A percentile compares a stretch with the other conserved stretches of the same genome.
These are phyloP conservation scores for Claviceps sorghi DNA, from an alignment of 2,329 filamentous ascomycete genomes.

Conservation along the genomic window DNA sequence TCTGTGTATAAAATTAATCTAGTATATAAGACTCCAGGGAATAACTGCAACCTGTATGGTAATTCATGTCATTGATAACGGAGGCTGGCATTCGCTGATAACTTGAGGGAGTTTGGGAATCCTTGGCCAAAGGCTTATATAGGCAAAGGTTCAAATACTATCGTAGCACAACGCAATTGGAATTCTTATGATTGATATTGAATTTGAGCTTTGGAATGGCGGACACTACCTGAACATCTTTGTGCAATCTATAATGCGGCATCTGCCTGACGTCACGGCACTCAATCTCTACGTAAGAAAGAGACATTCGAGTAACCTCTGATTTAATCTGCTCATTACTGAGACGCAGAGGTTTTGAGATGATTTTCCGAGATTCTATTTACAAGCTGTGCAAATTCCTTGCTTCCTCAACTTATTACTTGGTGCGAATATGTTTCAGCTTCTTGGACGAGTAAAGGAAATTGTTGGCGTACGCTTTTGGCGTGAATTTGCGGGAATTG, in stretches of 20 bases:
- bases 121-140: not conserved
- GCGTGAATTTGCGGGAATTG: slow-evolving; percentile 68
- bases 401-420: slow-evolving; percentile 34
- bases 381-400: not conserved
- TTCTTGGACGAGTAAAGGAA: slow-evolving; percentile 75
- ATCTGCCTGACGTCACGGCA: not conserved
- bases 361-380: not conserved
- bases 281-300: not conserved
- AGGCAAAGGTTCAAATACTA: not conserved
- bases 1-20: not conserved
- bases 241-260: too few species aligned
- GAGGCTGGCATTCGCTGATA: not conserved
- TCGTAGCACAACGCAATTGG: not conserved
- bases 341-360: not conserved
- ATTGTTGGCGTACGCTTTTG: slow-evolving; percentile 96
- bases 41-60: not conserved
- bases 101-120: not conserved
- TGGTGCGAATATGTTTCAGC: slow-evolving; percentile 74
- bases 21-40: not conserved
- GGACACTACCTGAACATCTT: too few species aligned
- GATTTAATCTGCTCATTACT: not conserved
- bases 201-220: not conserved
- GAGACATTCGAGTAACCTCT: not conserved
- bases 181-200: not conserved
- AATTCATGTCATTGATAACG: not conserved